Percentiles rank a stretch among this genome's conserved stretches.
phyloP scores from a whole-genome alignment of 2,329 filamentous ascomycete species.

The Dothiorella sarmentorum region DNA sequence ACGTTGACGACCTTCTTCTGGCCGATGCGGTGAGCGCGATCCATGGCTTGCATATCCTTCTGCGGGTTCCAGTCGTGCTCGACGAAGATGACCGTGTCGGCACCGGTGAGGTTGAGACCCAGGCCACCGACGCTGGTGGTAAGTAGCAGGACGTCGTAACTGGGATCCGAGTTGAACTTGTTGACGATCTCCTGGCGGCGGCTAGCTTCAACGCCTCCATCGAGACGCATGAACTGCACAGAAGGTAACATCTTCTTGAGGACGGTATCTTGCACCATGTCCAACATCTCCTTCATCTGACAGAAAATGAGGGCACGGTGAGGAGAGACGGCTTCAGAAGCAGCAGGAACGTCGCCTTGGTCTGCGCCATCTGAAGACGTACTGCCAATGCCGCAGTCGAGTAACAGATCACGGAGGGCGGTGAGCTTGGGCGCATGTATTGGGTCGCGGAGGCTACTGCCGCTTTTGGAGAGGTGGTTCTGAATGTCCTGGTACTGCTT shows the following conservation, averaged over 20 bases:
- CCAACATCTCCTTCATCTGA: conserved; percentile 99
- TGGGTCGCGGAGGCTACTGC: conserved; percentile 78
- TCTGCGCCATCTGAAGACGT: conserved; percentile 34
- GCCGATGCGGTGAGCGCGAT: conserved; percentile 93
- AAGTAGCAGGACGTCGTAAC: conserved; percentile 87
- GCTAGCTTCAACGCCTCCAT: conserved; percentile 87
- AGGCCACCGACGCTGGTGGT: conserved; percentile 95
- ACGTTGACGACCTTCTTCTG: conserved; percentile 99
- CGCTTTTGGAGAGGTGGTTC: conserved; percentile 70
- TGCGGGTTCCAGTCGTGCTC: conserved; percentile 99
- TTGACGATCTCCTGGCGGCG: conserved; percentile 98
- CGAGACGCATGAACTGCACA: conserved; percentile 89
- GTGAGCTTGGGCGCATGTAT: conserved; percentile 88
- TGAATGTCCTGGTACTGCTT: conserved; percentile 87
- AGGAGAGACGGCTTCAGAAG: conserved; percentile 80
- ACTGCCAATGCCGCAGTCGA: conserved; percentile 95
- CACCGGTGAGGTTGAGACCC: conserved; percentile 90
- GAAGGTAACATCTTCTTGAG: conserved; percentile 86
- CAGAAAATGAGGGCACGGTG: conserved; percentile 97
- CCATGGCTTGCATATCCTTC: conserved; percentile 98
- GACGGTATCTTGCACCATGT: conserved; percentile 96
- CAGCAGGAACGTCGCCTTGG: conserved; percentile 54
- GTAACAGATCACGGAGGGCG: conserved; percentile 84
- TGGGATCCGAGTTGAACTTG: conserved; percentile 96
- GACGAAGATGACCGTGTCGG: conserved; percentile 98